phyloP scores from a whole-genome alignment of 2,329 filamentous ascomycete genomes.

The Metarhizium brunneum region DNA sequence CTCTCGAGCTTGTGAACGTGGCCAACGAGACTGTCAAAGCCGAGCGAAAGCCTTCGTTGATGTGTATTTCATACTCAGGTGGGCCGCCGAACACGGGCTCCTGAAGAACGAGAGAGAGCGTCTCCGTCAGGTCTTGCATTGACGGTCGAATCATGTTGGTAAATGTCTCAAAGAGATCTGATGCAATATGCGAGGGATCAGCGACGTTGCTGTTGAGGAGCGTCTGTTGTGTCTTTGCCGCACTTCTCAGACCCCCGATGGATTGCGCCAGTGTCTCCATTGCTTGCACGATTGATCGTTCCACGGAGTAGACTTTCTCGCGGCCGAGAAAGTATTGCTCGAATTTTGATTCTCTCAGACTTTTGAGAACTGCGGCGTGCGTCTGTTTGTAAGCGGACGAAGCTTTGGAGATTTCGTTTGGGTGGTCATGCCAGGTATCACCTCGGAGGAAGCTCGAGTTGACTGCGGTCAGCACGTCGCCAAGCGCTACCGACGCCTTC shows the following conservation, averaged over 20 bases:
- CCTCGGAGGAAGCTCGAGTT: slow-evolving; percentile 75
- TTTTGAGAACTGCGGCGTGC: slow-evolving; percentile 41
- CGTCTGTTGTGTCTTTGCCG: slow-evolving; percentile 75
- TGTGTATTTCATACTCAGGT: slow-evolving; percentile 37
- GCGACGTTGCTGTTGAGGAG: slow-evolving; percentile 44
- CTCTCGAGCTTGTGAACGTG: slow-evolving; percentile 62
- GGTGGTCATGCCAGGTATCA: background rate
- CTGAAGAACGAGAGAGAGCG: slow-evolving; percentile 70
- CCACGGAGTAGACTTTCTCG: slow-evolving; percentile 65
- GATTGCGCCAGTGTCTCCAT: slow-evolving; percentile 76
- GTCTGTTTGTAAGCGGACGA: slow-evolving; percentile 49
- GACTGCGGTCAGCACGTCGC: slow-evolving; percentile 69
- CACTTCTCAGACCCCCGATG: slow-evolving; percentile 76
- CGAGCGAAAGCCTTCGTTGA: slow-evolving; percentile 62
- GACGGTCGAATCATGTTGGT: slow-evolving; percentile 77
- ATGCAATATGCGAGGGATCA: slow-evolving; percentile 32
- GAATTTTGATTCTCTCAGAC: slow-evolving; percentile 71
- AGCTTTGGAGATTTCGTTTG: slow-evolving; percentile 4
- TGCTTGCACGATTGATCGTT: slow-evolving; percentile 67
- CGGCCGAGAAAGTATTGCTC: slow-evolving; percentile 74
- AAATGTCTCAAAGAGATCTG: slow-evolving; percentile 74
- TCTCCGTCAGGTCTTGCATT: slow-evolving; percentile 83
- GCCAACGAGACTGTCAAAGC: slow-evolving; percentile 67
- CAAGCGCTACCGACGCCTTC: slow-evolving; percentile 62
- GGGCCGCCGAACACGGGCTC: slow-evolving; percentile 60